phyloP scores from a whole-genome alignment of 2,329 filamentous ascomycete species.

The Akanthomyces muscarius region DNA sequence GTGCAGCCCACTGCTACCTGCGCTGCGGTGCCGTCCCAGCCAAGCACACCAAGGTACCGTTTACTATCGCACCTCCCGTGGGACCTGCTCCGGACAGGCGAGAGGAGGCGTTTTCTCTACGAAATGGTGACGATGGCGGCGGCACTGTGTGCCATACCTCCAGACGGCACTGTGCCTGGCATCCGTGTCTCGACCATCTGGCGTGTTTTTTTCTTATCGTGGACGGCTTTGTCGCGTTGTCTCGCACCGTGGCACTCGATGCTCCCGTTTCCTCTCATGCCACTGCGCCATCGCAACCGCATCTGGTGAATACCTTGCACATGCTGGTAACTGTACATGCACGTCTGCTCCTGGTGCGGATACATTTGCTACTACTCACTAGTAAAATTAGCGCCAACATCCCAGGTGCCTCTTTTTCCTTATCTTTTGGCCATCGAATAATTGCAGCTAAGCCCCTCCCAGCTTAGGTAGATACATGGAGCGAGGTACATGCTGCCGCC shows the following conservation, averaged over 20 bases:
- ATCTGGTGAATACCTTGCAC: neutral
- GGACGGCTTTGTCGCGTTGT: neutral
- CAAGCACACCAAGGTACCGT: neutral
- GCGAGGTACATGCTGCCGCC: neutral
- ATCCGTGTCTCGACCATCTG: neutral
- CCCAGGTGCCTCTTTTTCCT: neutral
- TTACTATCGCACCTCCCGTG: neutral
- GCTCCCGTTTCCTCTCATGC: neutral
- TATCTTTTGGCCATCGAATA: neutral
- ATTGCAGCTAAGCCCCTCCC: neutral
- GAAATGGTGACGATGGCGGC: neutral
- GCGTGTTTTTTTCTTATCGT: neutral
- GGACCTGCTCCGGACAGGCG: neutral
- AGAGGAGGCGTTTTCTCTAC: slow-evolving; percentile 8
- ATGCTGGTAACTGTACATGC: neutral
- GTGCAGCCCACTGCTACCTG: neutral
- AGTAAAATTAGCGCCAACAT: no score
- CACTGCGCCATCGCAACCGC: neutral
- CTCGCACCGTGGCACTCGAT: neutral
- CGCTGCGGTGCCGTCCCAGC: neutral
- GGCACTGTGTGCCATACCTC: neutral
- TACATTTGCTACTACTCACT: no score
- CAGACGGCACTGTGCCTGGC: neutral
- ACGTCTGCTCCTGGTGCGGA: no score
- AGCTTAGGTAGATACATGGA: neutral